Evolutionary conservation across 371 early-diverging fungal genomes (phyloP), one percentile per base, ranked within the genome.

Genomic region (Mucor circinelloides): DNA sequence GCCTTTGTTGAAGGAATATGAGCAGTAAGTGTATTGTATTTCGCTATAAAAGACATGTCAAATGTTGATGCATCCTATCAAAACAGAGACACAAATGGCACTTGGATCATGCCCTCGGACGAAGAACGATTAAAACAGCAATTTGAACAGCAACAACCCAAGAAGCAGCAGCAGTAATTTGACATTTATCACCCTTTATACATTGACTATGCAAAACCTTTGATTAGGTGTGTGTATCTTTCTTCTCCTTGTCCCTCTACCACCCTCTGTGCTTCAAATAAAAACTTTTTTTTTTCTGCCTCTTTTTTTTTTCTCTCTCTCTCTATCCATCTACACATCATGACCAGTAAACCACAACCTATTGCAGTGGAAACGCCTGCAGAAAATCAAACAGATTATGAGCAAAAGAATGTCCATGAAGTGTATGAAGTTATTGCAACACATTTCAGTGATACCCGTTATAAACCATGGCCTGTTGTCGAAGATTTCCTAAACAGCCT

Each of bases 391-490:
- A 73, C 72, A 30, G 78, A 71, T 27, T 88, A 91, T 58, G 96
- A 96, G 75, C 75, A 88, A 76, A 73, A 82, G 63, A 88, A 94
- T 60, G 98, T 97, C 23, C 97, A 96, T 73, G 70, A 87, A 58
- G 98, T 98, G 1, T 98, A 98, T 77, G 88, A 98, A 72, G 83
- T 83, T 10, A 99, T 99, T 58, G 98, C 99, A 0, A 69, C 79
- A 21, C 99, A 99, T 75, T 99, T 99, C 67, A 93, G 93, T 71
- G 91, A 91, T 64, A 99, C 98, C 12, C 88, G 99, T 19, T 97
- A 97, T 87, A 97, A 97, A 91, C 94, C 97, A 21, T 99, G 99
- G 99, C 99, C 99, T 0, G 96, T 97, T 0, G 94, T 99, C 0
- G 95, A 95, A 65, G 73, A 83, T 27, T 98, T 95, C 67, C 75